Evolutionary conservation across 176 grass and related monocot genomes (phyloP), one percentile per base, ranked within the genome.

Genomic region (Bonia amplexicaulis): DNA sequence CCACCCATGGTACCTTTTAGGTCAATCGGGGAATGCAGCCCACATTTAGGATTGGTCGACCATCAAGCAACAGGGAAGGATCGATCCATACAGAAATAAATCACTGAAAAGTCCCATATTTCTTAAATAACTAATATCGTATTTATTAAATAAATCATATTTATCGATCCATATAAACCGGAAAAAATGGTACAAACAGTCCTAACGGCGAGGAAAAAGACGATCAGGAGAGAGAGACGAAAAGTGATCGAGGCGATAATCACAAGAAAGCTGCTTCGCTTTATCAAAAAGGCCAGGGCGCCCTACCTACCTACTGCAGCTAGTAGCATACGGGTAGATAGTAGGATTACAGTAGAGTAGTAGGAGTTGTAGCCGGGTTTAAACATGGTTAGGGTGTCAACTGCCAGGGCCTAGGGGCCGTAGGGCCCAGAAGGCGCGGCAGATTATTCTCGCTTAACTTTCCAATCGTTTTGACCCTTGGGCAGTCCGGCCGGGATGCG

Each of bases 381-480:
- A 71, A 77, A 67, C 82, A 66, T 29, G 9, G 0, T 29, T 54
- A 51, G 25, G 74, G 23, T 37, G 54, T 84, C 57, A 10, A 73
- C 26, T 2, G 46, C 14, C 47, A 5, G 15, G 3, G 46, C 7
- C 47, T 67, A 60, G 7, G 7, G 15, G 17, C 22, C 72, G 10
- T 27, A 75, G 44, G 44, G 33, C 53, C n/a, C 70, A 46, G 42
- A 89, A 76, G 71, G 71, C 23, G 54, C 70, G 31, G 65, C 12
- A 6, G 64, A 77, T 85, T 82, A 64, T 85, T 90, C 77, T 85
- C 23, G 12, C 31, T 3, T 6, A 53, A 47, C 82, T 85, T 71
- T 65, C 42, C 62, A 5, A 5, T 54, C 7, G 66, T 41, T 57
- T 88, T 66, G 81, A 84, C 81, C 26, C 26, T 9, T 1, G 1